Percentiles rank a stretch among this genome's conserved stretches.
Conservation (phyloP, 441 rosid genomes). For the Dalechampia spathulata region DNA sequence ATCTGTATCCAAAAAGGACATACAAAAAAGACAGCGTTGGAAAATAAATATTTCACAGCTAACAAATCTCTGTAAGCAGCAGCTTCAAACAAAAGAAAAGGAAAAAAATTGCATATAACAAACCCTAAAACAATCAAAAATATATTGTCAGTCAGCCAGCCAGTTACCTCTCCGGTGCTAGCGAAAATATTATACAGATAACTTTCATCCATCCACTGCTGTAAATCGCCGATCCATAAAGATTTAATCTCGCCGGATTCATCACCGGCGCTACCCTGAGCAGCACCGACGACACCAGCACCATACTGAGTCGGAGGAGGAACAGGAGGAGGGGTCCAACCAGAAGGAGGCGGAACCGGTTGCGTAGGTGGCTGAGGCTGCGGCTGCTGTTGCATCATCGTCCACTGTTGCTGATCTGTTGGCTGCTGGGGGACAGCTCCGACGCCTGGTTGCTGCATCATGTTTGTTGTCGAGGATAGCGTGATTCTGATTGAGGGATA, state of each 20-base stretch:
- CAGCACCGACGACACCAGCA: conserved; percentile 13
- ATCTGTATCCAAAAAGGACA: conserved; percentile 27
- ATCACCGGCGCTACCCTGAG: conserved; percentile 23
- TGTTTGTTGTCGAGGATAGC: conserved; percentile 18
- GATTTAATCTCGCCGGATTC: conserved; percentile 59
- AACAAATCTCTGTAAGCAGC: too few species aligned
- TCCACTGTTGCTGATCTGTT: conserved; percentile 29
- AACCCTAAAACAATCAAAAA: too few species aligned
- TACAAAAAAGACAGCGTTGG: too few species aligned
- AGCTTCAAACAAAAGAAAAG: too few species aligned
- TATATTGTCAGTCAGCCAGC: too few species aligned
- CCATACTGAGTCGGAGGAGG: conserved; percentile 47
- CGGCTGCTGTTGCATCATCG: conserved; percentile 49
- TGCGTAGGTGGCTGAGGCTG: too few species aligned
- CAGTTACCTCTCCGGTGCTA: conserved; percentile 51
- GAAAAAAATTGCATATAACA: too few species aligned
- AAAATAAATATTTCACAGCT: too few species aligned
- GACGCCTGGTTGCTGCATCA: conserved; percentile 83
- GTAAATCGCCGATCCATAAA: conserved; percentile 85
- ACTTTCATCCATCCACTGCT: conserved; percentile 88
- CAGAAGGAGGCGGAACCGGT: conserved; percentile 56
- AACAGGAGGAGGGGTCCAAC: conserved; percentile 62
- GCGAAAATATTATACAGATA: conserved; percentile 51
- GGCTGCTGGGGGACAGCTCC: conserved; percentile 39
- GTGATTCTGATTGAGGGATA: background rate